Base-by-base conservation (phyloP, 2,329 filamentous ascomycete species). In the Capronia epimyces region DNA sequence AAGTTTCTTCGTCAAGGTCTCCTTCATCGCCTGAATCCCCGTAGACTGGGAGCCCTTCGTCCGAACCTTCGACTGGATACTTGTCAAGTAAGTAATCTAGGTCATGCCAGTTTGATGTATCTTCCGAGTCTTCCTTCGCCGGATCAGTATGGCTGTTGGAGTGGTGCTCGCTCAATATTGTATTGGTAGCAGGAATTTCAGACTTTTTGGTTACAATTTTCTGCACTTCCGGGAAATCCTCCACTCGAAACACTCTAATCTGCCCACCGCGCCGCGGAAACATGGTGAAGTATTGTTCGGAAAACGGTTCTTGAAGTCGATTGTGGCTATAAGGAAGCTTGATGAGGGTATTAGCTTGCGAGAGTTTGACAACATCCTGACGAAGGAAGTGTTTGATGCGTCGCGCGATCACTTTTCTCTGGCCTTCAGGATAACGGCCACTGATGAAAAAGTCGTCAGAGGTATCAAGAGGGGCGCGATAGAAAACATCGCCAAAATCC, bases 1-100 rank as follows among this genome's bases (percentile, higher is more conserved):
- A 77, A 0, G 79, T 83, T 29, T 79, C 74, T 9, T 76, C 71
- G 59, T 86, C 82, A 55, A 76, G 79, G 24, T 76, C 71, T 2
- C 74, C 74, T 7, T 75, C 66, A 42, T 57, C 69, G 1, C 67
- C 70, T 1, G 80, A 83, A 2, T 84, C 78, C 3, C 79, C 79
- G 60, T 76, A 79, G 0, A 70, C 18, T 15, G 79, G 77, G 5
- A 78, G 66, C 8, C 71, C 59, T 18, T 75, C 65, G 9, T 67
- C 67, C 22, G 66, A 67, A 31, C 66, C 62, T 24, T 67, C 55
- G 6, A 62, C 60, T n/a, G 66, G 68, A 48, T 76, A 75, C 51
- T 72, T 73, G 13, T 70, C 57, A 6, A 77, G 61, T 12, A 73
- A 59, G 49, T 66, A 65, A 13, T 65, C 60, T 39, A 65, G 65